Base-by-base conservation (phyloP, 345 rosid species). In the Euclidium syriacum region DNA sequence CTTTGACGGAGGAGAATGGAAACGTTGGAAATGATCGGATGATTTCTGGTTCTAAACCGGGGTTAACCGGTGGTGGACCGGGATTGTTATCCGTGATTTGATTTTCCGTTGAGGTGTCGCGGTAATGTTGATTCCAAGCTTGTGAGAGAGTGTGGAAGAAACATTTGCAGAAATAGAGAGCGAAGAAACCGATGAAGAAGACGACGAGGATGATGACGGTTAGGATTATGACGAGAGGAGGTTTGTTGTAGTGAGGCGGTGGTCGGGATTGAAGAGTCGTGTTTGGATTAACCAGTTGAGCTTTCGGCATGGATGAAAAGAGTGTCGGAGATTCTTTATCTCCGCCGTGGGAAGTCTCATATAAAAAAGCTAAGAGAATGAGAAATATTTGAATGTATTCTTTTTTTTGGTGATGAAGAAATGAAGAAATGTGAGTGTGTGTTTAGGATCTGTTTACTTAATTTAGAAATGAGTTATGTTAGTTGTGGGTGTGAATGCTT, bases 101-200 rank as follows among this genome's bases (percentile, higher is more conserved):
- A 18, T 67, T 64, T 1, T 64, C 80, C 20, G 24, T 73, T 64
- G 53, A 63, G 33, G 17, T 44, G n/a, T 68, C 41, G 10, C 54
- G 76, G 38, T 78, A 59, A 7, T 52, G 62, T 29, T 55, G 54
- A 43, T 74, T 52, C 87, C 83, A 80, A 16, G 73, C 61, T 32
- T 27, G 42, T 4, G 80, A 6, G 33, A 87, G 18, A 35, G 71
- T 67, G 26, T 78, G 77, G 65, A 79, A 24, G 75, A 83, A 64
- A 56, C 85, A 88, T 51, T 78, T 79, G 32, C 81, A 86, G 8
- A 86, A 82, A 58, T 75, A 87, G 3, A 86, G 62, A 20, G 81
- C 72, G 63, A 82, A 76, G 26, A 89, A 78, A 1, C 89, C 87
- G n/a, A 83, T 26, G 29, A 85, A 81, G 75, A 86, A 85, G 70